A percentile compares a stretch with the other conserved stretches of the same genome.
phyloP scores from a whole-genome alignment of 805 yeast species.

The Candida xyloterini region DNA sequence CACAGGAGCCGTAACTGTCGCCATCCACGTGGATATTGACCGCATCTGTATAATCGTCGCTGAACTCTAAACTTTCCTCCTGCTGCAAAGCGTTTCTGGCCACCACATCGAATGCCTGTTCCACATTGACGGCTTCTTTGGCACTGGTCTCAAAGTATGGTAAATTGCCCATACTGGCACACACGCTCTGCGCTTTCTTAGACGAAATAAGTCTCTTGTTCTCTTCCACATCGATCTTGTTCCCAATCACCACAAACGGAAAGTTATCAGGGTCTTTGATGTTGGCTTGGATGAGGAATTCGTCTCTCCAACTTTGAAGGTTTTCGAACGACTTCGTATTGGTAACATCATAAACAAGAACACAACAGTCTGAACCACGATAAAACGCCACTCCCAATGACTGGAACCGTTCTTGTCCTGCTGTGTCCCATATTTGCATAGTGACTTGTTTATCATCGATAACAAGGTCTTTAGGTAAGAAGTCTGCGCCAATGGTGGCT shows the following conservation, averaged over 20 bases:
- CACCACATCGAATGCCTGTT: constrained; percentile 91
- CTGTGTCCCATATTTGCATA: constrained; percentile 96
- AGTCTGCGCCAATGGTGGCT: constrained; percentile 98
- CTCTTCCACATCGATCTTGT: constrained; percentile 93
- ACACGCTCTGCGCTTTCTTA: constrained; percentile 46
- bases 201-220: constrained; percentile 68
- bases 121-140: constrained; percentile 92
- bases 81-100: constrained; percentile 95
- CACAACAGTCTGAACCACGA: constrained; percentile 98
- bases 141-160: constrained; percentile 98
- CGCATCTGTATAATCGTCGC: constrained; percentile 94
- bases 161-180: constrained; percentile 54
- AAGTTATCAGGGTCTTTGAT: constrained; percentile 91
- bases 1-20: constrained; percentile 66
- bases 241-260: constrained; percentile 94
- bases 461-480: constrained; percentile 82
- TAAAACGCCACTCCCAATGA: constrained; percentile 95
- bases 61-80: constrained; percentile 86
- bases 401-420: constrained; percentile 98
- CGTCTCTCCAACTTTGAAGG: constrained; percentile 90
- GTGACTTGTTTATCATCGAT: constrained; percentile 82
- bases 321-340: constrained; percentile 91
- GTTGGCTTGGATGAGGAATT: constrained; percentile 89
- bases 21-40: constrained; percentile 90
- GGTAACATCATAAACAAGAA: constrained; percentile 91